A percentile compares a stretch with the other conserved stretches of the same genome.
phyloP scores from a whole-genome alignment of 1,139 yeast genomes.

The Meyerozyma guilliermondii region DNA sequence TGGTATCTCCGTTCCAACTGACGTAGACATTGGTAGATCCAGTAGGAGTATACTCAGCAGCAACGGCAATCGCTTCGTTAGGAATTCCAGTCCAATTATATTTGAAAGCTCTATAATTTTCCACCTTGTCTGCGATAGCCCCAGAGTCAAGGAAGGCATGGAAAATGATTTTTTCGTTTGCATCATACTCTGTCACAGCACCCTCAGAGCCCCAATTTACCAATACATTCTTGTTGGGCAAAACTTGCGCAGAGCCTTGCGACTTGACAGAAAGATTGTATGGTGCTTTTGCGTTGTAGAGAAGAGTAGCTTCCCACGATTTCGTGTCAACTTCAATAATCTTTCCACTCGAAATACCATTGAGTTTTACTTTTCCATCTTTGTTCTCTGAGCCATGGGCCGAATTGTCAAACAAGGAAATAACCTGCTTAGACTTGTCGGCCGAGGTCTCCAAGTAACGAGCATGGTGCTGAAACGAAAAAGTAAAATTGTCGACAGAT shows the following conservation, averaged over 20 bases:
- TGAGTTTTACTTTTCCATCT: conserved; percentile 19
- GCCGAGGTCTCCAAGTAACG: conserved; percentile 20
- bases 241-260: conserved; percentile 33
- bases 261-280: conserved; percentile 25
- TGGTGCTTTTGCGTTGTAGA: conserved; percentile 21
- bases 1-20: conserved; percentile 40
- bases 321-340: conserved; percentile 27
- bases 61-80: conserved; percentile 25
- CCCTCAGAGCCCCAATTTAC: conserved; percentile 39
- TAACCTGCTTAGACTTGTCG: conserved; percentile 20
- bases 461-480: conserved; percentile 37
- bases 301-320: conserved; percentile 21
- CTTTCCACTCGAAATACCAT: conserved; percentile 26
- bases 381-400: conserved; percentile 32
- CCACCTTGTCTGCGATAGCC: conserved; percentile 17
- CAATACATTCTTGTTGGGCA: conserved; percentile 30
- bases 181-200: conserved; percentile 29
- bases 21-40: conserved; percentile 20
- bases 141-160: conserved; percentile 33
- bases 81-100: conserved; percentile 33
- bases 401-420: conserved; percentile 33
- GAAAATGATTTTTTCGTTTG: conserved; percentile 23
- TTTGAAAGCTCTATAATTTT: conserved; percentile 35
- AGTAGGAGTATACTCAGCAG: conserved; percentile 11
- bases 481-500: conserved; percentile 16